Percentiles rank a stretch among this genome's conserved stretches.
phyloP scores from a whole-genome alignment of 108 stramenopile genomes.

The Fistulifera pelliculosa region DNA sequence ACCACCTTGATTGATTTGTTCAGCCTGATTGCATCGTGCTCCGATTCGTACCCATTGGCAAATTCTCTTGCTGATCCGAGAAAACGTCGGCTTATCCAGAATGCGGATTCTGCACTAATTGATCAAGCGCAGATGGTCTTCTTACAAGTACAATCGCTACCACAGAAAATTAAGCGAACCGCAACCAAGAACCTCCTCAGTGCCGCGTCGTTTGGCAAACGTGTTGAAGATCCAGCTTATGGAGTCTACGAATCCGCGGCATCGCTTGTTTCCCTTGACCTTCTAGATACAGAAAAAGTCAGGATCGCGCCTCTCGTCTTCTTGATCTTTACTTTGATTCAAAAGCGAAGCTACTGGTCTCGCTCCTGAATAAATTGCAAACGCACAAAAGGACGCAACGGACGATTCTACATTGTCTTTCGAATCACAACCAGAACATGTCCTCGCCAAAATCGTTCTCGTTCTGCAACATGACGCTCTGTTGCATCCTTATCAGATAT shows the following conservation, averaged over 20 bases:
- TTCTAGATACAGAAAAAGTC: conserved; percentile 26
- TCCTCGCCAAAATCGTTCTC: conserved; percentile 68
- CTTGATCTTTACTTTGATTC: conserved; percentile 80
- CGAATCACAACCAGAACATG: conserved; percentile 30
- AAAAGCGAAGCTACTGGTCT: conserved; percentile 57
- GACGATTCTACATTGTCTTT: neutral
- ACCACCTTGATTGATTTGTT: conserved; percentile 49
- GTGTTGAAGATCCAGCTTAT: conserved; percentile 10
- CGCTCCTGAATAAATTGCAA: conserved; percentile 46
- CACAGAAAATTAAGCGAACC: conserved; percentile 47
- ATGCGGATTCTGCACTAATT: conserved; percentile 23
- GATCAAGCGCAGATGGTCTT: conserved; percentile 80
- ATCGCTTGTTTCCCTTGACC: conserved; percentile 60
- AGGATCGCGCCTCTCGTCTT: conserved; percentile 12
- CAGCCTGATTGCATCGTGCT: conserved; percentile 48
- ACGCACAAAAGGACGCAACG: conserved; percentile 7
- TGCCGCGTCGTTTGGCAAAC: conserved; percentile 28
- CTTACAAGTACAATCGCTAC: conserved; percentile 72
- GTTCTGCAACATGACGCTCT: conserved; percentile 82
- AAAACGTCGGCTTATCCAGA: neutral
- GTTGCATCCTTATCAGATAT: conserved; percentile 77
- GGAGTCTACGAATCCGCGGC: conserved; percentile 49
- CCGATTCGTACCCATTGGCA: conserved; percentile 57
- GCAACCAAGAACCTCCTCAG: conserved; percentile 32
- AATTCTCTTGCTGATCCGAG: conserved; percentile 30